A percentile compares a stretch with the other conserved stretches of the same genome.
phyloP scores from a whole-genome alignment of 768 basidiomycete species.

The Leccinum disarticulatum region DNA sequence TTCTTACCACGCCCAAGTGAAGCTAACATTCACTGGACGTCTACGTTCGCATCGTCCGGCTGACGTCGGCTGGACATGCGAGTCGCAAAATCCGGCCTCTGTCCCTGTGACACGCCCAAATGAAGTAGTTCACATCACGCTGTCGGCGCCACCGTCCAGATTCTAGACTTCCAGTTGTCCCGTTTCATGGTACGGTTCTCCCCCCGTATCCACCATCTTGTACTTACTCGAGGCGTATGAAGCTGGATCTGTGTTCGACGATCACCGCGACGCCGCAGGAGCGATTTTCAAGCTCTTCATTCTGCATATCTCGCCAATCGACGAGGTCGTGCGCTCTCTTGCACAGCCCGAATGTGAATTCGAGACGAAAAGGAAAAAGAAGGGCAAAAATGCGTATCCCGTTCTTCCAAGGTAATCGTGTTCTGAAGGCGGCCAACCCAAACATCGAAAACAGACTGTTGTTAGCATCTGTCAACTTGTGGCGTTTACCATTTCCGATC shows the following conservation, averaged over 20 bases:
- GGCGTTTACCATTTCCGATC: constrained; percentile 7
- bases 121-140: background rate
- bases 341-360: background rate
- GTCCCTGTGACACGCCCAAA: background rate
- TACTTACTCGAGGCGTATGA: background rate
- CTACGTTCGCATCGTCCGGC: background rate
- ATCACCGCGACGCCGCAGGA: constrained; percentile 11
- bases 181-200: background rate
- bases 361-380: background rate
- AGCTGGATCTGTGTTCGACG: background rate
- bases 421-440: background rate
- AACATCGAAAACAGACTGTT: background rate
- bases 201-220: background rate
- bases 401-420: background rate
- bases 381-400: background rate
- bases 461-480: background rate
- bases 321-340: background rate
- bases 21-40: background rate
- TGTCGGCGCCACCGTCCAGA: background rate
- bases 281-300: background rate
- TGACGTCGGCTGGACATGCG: background rate
- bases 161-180: no score
- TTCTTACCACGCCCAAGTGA: constrained; percentile 2
- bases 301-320: constrained; percentile 9
- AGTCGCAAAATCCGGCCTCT: background rate